A percentile compares a stretch with the other conserved stretches of the same genome.
phyloP scores from a whole-genome alignment of 805 yeast species.

The Debaryomyces maramus region DNA sequence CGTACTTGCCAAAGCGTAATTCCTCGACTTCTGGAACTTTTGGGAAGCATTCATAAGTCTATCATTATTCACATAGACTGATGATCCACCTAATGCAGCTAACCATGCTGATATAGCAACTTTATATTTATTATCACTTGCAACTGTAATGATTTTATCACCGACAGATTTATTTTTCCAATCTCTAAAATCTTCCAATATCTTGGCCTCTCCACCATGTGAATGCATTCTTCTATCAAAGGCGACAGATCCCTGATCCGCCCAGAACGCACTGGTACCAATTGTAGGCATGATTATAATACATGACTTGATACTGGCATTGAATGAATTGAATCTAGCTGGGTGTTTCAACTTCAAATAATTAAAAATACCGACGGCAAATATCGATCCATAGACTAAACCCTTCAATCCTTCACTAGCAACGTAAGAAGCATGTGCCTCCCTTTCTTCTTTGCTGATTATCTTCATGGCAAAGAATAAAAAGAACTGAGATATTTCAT shows the following conservation, averaged over 20 bases:
- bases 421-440: slow-evolving; percentile 39
- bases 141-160: slow-evolving; percentile 29
- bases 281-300: slow-evolving; percentile 42
- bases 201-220: slow-evolving; percentile 23
- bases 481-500: neutral
- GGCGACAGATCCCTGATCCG: slow-evolving; percentile 46
- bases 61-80: slow-evolving; percentile 71
- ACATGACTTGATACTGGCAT: slow-evolving; percentile 39
- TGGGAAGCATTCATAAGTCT: slow-evolving; percentile 73
- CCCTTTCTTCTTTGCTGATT: slow-evolving; percentile 35
- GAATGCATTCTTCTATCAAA: slow-evolving; percentile 40
- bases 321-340: slow-evolving; percentile 33
- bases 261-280: slow-evolving; percentile 38
- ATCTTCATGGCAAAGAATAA: slow-evolving; percentile 32
- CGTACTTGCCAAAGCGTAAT: neutral
- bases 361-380: slow-evolving; percentile 31
- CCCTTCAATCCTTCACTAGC: slow-evolving; percentile 41
- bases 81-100: slow-evolving; percentile 60
- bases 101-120: slow-evolving; percentile 39
- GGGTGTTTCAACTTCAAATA: slow-evolving; percentile 36
- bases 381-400: slow-evolving; percentile 31
- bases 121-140: slow-evolving; percentile 36
- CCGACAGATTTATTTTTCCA: slow-evolving; percentile 33
- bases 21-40: slow-evolving; percentile 62
- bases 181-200: slow-evolving; percentile 34